Percentiles rank a stretch among this genome's conserved stretches.
Conservation (phyloP, 2,329 filamentous ascomycete genomes). For the Neofusicoccum umdonicola region DNA sequence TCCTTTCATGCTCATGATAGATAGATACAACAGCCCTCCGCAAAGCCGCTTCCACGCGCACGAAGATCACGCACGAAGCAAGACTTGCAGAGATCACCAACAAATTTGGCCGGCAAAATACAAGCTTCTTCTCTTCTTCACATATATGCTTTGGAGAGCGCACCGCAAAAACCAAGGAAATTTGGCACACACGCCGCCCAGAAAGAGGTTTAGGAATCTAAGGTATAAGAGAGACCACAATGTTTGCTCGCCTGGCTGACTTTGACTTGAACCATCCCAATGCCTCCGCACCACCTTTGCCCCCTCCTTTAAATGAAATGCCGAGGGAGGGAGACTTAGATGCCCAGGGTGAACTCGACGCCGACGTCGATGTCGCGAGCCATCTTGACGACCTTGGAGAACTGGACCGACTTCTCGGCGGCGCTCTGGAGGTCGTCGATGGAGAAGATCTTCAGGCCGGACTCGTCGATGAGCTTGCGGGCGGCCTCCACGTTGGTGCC, state of each 20-base stretch:
- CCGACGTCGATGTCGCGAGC: constrained; percentile 96
- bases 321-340: constrained; percentile 54
- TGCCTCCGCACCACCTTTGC: not conserved
- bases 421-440: constrained; percentile 97
- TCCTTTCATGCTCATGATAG: no score
- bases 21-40: no score
- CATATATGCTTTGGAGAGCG: not conserved
- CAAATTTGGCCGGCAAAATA: no score
- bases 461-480: constrained; percentile 90
- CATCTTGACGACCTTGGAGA: constrained; percentile 99
- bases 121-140: not conserved
- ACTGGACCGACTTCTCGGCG: constrained; percentile 96
- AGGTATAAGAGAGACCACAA: not conserved
- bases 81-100: no score
- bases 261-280: no score
- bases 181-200: not conserved
- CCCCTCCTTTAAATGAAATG: not conserved
- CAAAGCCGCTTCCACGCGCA: no score
- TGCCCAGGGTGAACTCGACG: constrained; percentile 65
- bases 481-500: constrained; percentile 97
- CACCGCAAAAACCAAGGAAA: not conserved
- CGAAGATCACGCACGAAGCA: no score
- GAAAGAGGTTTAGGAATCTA: not conserved
- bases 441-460: constrained; percentile 98
- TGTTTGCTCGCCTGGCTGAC: not conserved